Conservation (phyloP, 176 grass and related monocot genomes). For the Thinopyrum elongatum region DNA sequence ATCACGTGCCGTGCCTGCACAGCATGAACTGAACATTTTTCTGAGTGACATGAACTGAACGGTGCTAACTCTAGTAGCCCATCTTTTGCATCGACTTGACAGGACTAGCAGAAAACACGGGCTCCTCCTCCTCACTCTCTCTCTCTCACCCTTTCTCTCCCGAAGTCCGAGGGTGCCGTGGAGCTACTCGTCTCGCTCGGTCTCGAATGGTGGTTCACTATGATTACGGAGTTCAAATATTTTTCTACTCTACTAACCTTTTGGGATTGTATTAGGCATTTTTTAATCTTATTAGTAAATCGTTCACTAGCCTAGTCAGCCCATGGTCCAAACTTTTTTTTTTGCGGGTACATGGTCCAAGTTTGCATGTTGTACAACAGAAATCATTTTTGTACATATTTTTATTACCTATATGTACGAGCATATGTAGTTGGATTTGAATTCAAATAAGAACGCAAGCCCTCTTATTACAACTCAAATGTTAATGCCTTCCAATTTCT, state of each 20-base stretch:
- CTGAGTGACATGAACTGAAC: slow-evolving; percentile 17
- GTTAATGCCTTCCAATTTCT: no score
- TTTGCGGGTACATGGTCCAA: neutral
- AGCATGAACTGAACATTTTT: slow-evolving; percentile 1
- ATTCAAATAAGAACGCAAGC: neutral
- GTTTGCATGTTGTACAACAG: neutral
- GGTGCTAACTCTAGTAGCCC: slow-evolving; percentile 5
- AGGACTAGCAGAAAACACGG: slow-evolving; percentile 39
- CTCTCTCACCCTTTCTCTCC: neutral
- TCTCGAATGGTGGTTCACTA: neutral
- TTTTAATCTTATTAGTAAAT: no score
- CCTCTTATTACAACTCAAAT: no score
- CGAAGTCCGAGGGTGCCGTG: neutral
- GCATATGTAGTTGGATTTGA: neutral
- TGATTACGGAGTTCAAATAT: no score
- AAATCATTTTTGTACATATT: neutral
- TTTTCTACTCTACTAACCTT: no score
- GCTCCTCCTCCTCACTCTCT: neutral
- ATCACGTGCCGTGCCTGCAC: slow-evolving; percentile 19
- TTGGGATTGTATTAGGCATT: no score
- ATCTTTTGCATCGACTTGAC: slow-evolving; percentile 43
- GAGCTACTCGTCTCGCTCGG: neutral
- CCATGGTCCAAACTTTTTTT: neutral
- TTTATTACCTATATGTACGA: neutral
- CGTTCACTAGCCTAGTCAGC: neutral